Conservation (phyloP, 2,329 filamentous ascomycete species). For the Penicillium sp. region DNA sequence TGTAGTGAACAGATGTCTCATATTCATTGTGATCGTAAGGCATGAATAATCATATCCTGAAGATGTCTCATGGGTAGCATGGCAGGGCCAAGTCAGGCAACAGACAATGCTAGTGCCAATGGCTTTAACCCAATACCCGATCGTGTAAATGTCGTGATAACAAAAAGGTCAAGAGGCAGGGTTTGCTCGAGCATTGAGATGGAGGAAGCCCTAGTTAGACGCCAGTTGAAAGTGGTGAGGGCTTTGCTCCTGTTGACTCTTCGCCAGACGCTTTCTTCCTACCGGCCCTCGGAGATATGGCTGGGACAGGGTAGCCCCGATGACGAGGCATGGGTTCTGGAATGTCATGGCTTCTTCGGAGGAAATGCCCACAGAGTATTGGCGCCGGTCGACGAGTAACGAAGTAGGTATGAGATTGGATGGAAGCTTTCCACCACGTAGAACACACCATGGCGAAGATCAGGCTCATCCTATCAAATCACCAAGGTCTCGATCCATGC, state of each 20-base stretch:
- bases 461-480: slow-evolving; percentile 52
- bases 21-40: background rate
- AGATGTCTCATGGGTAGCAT: background rate
- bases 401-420: background rate
- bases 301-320: background rate
- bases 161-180: background rate
- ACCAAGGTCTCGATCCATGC: slow-evolving; percentile 66
- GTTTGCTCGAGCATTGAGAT: background rate
- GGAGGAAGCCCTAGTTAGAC: too few relatives aligned
- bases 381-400: background rate
- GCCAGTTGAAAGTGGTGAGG: background rate
- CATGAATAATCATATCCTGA: background rate
- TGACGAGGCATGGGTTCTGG: background rate
- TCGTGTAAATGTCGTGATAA: background rate
- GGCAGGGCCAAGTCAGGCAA: background rate
- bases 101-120: background rate
- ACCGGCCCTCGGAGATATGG: background rate
- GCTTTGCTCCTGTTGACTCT: background rate
- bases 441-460: background rate
- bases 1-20: background rate
- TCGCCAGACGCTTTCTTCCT: background rate
- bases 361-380: background rate
- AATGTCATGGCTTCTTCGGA: too few relatives aligned
- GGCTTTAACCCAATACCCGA: background rate
- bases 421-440: background rate